phyloP scores from a whole-genome alignment of 2,329 filamentous ascomycete species.

The Colletotrichum sp. region DNA sequence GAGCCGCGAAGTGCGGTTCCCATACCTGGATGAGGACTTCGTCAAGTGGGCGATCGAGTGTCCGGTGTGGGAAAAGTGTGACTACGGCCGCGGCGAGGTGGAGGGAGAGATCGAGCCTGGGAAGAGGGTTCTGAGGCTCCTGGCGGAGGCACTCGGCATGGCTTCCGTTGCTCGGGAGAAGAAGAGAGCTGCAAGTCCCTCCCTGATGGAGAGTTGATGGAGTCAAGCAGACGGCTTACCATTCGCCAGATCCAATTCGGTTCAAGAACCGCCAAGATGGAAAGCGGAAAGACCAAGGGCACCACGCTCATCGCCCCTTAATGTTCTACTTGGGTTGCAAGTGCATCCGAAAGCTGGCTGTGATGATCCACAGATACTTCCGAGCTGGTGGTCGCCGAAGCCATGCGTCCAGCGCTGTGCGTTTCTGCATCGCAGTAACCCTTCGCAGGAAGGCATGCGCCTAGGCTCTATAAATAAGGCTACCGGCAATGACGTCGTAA shows the following conservation, averaged over 20 bases:
- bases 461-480: slow-evolving; percentile 24
- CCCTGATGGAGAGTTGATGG: accelerated
- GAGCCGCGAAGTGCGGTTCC: slow-evolving; percentile 87
- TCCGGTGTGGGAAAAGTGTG: slow-evolving; percentile 86
- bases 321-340: slow-evolving; percentile 23
- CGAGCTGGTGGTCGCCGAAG: slow-evolving; percentile 52
- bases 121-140: slow-evolving; percentile 80
- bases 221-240: neutral
- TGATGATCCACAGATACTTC: slow-evolving; percentile 83
- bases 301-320: slow-evolving; percentile 61
- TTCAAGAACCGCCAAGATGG: slow-evolving; percentile 83
- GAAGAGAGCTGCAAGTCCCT: slow-evolving; percentile 77
- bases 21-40: slow-evolving; percentile 86
- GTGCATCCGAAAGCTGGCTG: slow-evolving; percentile 42
- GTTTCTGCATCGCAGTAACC: slow-evolving; percentile 58
- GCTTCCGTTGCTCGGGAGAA: slow-evolving; percentile 78
- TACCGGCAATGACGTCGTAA: slow-evolving; percentile 57
- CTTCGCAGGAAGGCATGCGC: slow-evolving; percentile 32
- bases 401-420: slow-evolving; percentile 37
- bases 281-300: slow-evolving; percentile 70
- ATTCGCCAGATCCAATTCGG: slow-evolving; percentile 78
- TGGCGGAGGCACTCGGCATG: slow-evolving; percentile 80
- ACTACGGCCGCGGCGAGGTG: slow-evolving; percentile 57
- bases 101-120: slow-evolving; percentile 68
- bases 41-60: slow-evolving; percentile 79